These are phyloP conservation scores for Acacia pycnantha DNA, from an alignment of 331 rosid species.

Conservation along the genomic window DNA sequence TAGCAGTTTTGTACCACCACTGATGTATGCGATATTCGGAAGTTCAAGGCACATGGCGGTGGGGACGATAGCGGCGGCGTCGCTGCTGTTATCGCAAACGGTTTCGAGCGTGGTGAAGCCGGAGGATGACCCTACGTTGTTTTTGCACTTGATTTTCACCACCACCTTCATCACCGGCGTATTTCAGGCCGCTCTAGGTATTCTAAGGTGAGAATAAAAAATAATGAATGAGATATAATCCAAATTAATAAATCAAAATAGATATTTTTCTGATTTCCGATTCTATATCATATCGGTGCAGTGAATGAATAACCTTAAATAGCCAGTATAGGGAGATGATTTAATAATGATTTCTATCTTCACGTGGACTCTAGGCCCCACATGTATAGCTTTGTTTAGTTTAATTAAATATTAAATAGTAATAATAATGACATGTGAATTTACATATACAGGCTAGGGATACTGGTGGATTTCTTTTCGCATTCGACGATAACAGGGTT, in stretches of 20 bases:
- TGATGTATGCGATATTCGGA: conserved; percentile 58
- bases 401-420: too few species aligned
- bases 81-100: conserved; percentile 43
- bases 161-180: conserved; percentile 55
- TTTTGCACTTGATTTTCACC: conserved; percentile 54
- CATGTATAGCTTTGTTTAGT: too few species aligned
- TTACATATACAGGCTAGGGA: conserved; percentile 39
- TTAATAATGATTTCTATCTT: too few species aligned
- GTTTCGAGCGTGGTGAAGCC: conserved; percentile 41
- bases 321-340: too few species aligned
- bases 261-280: too few species aligned
- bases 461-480: conserved; percentile 69
- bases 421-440: too few species aligned
- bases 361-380: too few species aligned
- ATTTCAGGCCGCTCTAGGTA: conserved; percentile 47
- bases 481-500: conserved; percentile 71
- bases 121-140: conserved; percentile 34
- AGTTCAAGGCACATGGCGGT: conserved; percentile 69
- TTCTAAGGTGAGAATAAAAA: conserved; percentile 43
- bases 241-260: too few species aligned
- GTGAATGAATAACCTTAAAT: too few species aligned
- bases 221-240: too few species aligned
- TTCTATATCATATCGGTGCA: too few species aligned
- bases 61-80: conserved; percentile 65
- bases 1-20: conserved; percentile 64